phyloP scores from a whole-genome alignment of 2,329 filamentous ascomycete genomes.

The Graphilbum fragrans region DNA sequence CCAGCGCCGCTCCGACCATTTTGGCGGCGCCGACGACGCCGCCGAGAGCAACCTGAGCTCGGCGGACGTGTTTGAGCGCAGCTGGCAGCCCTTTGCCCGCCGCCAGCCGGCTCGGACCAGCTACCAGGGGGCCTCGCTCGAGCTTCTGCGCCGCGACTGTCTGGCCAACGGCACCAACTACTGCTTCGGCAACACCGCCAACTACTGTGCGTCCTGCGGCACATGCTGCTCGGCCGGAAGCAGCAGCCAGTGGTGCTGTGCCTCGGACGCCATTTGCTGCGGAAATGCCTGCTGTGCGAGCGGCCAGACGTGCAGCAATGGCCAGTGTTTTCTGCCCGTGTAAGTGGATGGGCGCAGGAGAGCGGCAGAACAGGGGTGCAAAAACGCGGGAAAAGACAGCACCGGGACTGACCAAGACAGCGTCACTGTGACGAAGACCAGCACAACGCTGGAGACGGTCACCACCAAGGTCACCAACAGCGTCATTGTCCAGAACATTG shows the following conservation, averaged over 20 bases:
- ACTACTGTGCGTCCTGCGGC: constrained; percentile 17
- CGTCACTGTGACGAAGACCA: constrained; percentile 8
- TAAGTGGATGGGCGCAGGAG: constrained; percentile 1
- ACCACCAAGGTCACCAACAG: constrained; percentile 7
- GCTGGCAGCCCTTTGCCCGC: constrained; percentile 7
- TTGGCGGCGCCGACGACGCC: background rate
- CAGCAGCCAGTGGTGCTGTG: constrained; percentile 15
- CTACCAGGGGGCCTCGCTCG: constrained; percentile 4
- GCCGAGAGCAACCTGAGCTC: background rate
- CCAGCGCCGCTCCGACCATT: background rate
- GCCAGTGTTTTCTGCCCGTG: constrained; percentile 13
- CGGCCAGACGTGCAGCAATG: constrained; percentile 17
- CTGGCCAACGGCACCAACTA: constrained; percentile 20
- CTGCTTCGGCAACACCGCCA: constrained; percentile 17
- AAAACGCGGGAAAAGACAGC: background rate
- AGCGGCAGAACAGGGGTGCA: background rate
- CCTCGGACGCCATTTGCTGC: constrained; percentile 15
- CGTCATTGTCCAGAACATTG: constrained; percentile 8
- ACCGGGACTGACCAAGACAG: constrained; percentile 5
- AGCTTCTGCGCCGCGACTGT: constrained; percentile 14
- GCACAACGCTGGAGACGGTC: background rate
- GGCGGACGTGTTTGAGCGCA: background rate
- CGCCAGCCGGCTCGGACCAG: constrained; percentile 12
- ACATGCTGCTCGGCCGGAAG: constrained; percentile 14
- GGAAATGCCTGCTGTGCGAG: constrained; percentile 18